Base-by-base conservation (phyloP, 805 yeast species). In the Wickerhamomyces xylosicus region DNA sequence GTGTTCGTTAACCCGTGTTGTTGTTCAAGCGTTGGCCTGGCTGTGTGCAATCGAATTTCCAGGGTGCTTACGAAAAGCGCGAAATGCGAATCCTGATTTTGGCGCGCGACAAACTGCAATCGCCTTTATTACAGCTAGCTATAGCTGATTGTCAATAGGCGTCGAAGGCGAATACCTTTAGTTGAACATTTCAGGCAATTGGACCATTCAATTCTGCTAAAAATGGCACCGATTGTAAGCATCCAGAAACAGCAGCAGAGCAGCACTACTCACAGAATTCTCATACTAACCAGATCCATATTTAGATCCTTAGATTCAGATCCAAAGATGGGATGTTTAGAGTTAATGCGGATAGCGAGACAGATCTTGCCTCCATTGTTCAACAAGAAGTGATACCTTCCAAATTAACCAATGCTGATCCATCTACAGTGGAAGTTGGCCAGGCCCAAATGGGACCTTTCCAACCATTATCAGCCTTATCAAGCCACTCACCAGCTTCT, bases 281-380 rank as follows among this genome's bases (percentile, higher is more conserved):
- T n/a, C n/a, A n/a, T n/a, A n/a, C n/a, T n/a, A 31, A 10, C 16
- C 19, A 15, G 11, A 22, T 22, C 13, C 13, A 22, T 9, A 22
- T 5, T 5, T 17, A 66, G 86, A 73, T 89, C 48, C 62, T 83
- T 18, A 67, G 98, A 52, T 85, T 92, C 60, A 72, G 95, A 53
- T 69, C 92, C 21, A 85, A 75, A 52, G 83, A 84, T 48, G 97
- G 97, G 8, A 80, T 77, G 72, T 76, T 74, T 55, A 71, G 97
- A 39, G 70, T 84, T 28, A 56, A 63, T 19, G 74, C 72, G 21
- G 74, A 74, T 19, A 59, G 64, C 3, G 36, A 49, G 2, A 67
- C 65, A 17, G 62, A 62, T 8, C 75, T 84, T 43, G 53, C 58
- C 4, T 47, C 48, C 0, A 72, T 74, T 1, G 46, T 77, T 19